Conservation (phyloP, 768 basidiomycete species). For the Tulasnella sp. region DNA sequence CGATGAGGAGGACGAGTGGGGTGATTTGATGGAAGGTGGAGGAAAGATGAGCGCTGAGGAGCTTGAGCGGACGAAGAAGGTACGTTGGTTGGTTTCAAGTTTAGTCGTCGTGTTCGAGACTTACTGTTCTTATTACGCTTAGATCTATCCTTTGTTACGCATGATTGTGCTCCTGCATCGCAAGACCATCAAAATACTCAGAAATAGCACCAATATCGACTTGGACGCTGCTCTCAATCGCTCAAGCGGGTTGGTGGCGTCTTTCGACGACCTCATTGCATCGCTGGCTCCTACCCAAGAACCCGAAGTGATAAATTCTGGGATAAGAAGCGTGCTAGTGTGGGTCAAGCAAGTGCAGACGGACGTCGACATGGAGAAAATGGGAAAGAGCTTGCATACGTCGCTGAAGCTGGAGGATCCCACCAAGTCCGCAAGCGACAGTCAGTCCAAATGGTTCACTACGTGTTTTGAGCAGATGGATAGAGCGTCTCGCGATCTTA, state of each 20-base stretch:
- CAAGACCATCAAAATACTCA: not conserved
- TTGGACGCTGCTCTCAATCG: not conserved
- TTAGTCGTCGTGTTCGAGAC: not conserved
- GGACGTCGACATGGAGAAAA: not conserved
- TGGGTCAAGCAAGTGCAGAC: not conserved
- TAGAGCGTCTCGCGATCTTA: not conserved
- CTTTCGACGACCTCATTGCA: slow-evolving; percentile 13
- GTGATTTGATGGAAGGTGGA: not conserved
- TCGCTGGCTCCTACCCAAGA: slow-evolving; percentile 6
- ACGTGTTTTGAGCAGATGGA: slow-evolving; percentile 11
- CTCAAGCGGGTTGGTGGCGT: slow-evolving; percentile 3
- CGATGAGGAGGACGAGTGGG: slow-evolving; percentile 7
- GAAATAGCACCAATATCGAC: not conserved
- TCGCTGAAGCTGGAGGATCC: not conserved
- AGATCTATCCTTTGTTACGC: slow-evolving; percentile 6
- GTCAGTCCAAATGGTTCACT: not conserved
- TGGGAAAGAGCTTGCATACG: not conserved
- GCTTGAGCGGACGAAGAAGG: slow-evolving; percentile 9
- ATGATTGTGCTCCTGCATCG: not conserved
- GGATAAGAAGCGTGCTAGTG: not conserved
- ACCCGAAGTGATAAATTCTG: not conserved
- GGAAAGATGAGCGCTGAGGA: slow-evolving; percentile 8
- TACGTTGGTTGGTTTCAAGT: not conserved
- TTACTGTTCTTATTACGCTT: not conserved
- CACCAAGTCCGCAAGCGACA: not conserved